These are phyloP conservation scores for Trichomonas tenax DNA, from an alignment of 208 protist genomes.

Conservation along the genomic window DNA sequence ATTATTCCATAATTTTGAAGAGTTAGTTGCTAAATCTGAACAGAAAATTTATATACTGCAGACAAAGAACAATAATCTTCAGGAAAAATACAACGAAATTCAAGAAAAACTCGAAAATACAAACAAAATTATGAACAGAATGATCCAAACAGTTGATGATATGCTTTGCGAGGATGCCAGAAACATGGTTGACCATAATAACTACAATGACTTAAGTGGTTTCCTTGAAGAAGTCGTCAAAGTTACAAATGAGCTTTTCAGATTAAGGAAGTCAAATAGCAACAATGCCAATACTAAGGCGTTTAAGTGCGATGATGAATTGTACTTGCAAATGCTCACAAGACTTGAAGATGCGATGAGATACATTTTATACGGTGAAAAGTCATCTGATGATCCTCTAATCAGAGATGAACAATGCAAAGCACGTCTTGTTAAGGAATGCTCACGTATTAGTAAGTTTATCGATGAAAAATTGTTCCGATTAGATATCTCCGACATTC, in stretches of 20 bases:
- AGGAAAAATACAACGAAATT: not conserved
- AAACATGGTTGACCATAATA: not conserved
- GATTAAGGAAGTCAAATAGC: not conserved
- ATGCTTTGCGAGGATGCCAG: not conserved
- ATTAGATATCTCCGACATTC: not conserved
- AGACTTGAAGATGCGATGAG: not conserved
- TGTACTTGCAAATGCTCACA: not conserved
- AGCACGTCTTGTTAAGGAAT: not conserved
- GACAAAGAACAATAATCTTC: not conserved
- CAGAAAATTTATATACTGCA: not conserved
- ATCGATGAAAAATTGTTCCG: not conserved
- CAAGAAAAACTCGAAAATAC: not conserved
- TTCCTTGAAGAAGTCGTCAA: not conserved
- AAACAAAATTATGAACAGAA: not conserved
- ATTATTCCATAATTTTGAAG: not conserved
- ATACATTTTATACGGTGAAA: not conserved
- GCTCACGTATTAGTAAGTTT: not conserved
- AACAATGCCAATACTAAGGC: no score
- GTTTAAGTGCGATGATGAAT: not conserved
- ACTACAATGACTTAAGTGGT: not conserved
- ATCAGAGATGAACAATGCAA: not conserved
- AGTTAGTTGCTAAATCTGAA: not conserved
- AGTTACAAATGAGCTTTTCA: not conserved
- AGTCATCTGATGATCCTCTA: not conserved
- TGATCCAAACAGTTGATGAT: not conserved